phyloP scores from a whole-genome alignment of 2,329 filamentous ascomycete species.

The Elsinoe australis region DNA sequence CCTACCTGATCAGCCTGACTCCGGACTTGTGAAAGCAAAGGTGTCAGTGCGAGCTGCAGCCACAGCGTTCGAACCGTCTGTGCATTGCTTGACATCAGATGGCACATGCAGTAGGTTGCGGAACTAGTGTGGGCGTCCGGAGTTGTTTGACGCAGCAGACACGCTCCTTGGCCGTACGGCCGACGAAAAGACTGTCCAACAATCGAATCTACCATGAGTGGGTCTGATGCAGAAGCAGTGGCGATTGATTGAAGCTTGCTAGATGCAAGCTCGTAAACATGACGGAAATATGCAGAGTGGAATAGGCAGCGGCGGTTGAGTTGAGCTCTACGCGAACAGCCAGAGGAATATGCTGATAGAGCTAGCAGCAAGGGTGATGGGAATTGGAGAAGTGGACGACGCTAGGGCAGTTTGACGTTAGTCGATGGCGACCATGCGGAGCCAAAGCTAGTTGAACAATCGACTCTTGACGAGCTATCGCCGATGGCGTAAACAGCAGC shows the following conservation, averaged over 20 bases:
- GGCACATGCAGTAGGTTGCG: not conserved
- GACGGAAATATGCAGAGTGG: slow-evolving; percentile 6
- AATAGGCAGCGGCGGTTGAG: not conserved
- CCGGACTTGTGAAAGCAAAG: slow-evolving; percentile 1
- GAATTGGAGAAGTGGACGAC: slow-evolving; percentile 14
- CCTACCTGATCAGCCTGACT: slow-evolving; percentile 1
- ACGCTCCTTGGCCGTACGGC: too few relatives aligned
- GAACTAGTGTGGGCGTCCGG: too few relatives aligned
- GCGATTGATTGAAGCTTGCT: too few relatives aligned
- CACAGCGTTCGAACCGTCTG: not conserved
- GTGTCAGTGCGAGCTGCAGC: slow-evolving; percentile 14
- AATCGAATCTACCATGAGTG: slow-evolving; percentile 2
- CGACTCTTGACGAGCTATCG: slow-evolving; percentile 14
- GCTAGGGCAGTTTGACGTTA: slow-evolving; percentile 15
- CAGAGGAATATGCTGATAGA: slow-evolving; percentile 10
- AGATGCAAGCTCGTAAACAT: slow-evolving; percentile 13
- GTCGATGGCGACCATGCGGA: slow-evolving; percentile 8
- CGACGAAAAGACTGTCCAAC: too few relatives aligned
- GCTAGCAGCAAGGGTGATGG: not conserved
- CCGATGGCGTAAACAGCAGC: slow-evolving; percentile 3
- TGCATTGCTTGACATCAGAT: slow-evolving; percentile 12
- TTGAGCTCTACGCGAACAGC: slow-evolving; percentile 1
- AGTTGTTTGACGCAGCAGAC: too few relatives aligned
- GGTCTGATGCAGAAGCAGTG: not conserved
- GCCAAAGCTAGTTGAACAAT: slow-evolving; percentile 3